phyloP scores from a whole-genome alignment of 129 eudicot species.

The Rutidosis leptorrhynchoides region DNA sequence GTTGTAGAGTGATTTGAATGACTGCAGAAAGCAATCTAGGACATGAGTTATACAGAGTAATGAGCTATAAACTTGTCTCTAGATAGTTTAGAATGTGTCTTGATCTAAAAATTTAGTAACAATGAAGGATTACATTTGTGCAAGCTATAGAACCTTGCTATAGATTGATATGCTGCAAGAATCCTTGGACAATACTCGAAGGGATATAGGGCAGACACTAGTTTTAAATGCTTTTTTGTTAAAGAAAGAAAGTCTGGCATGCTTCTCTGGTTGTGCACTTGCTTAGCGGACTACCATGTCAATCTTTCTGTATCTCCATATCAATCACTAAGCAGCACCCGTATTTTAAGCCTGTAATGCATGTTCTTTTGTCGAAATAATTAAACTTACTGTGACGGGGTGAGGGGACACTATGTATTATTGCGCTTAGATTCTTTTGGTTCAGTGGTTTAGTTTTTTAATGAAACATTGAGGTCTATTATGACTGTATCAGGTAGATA shows the following conservation, averaged over 20 bases:
- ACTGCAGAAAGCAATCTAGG: neutral
- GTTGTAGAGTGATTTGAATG: conserved; percentile 10
- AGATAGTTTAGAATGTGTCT: conserved; percentile 12
- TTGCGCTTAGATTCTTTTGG: neutral
- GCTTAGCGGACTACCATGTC: conserved; percentile 3
- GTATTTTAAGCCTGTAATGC: neutral
- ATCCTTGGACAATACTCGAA: neutral
- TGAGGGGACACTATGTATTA: neutral
- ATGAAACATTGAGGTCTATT: neutral
- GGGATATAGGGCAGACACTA: conserved; percentile 7
- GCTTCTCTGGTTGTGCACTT: conserved; percentile 12
- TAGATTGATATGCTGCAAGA: conserved; percentile 9
- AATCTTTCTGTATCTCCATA: neutral
- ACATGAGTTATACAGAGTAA: neutral
- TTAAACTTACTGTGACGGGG: neutral
- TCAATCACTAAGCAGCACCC: conserved; percentile 3
- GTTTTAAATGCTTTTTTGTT: neutral
- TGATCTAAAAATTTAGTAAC: neutral
- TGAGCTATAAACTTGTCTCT: neutral
- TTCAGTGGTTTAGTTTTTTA: neutral
- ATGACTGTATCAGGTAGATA: neutral
- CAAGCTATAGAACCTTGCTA: neutral
- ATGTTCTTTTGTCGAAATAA: neutral
- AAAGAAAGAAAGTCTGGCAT: neutral
- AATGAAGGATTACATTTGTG: neutral